Percentiles rank a stretch among this genome's conserved stretches.
These are phyloP conservation scores for Cryptococcus sp. DNA, from an alignment of 1,284 basidiomycete species.

Conservation along the genomic window DNA sequence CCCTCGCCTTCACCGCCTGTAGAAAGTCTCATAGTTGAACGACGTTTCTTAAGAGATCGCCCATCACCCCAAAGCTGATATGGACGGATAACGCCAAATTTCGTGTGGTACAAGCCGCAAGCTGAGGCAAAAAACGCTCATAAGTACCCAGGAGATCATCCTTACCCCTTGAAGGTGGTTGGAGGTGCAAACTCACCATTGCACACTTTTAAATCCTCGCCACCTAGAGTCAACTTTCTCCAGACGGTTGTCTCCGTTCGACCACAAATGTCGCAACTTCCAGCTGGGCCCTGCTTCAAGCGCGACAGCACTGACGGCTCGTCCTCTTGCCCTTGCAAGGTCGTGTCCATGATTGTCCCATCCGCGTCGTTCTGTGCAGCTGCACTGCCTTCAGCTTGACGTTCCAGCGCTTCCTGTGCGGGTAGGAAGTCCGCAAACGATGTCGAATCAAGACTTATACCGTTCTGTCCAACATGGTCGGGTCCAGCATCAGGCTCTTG, in stretches of 20 bases:
- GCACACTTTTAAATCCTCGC: slow-evolving; percentile 43
- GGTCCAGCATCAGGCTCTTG: slow-evolving; percentile 2
- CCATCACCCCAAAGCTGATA: slow-evolving; percentile 51
- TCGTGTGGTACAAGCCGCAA: slow-evolving; percentile 47
- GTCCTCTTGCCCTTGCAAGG: background rate
- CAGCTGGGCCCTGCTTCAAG: slow-evolving; percentile 41
- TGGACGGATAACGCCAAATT: slow-evolving; percentile 48
- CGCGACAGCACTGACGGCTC: slow-evolving; percentile 31
- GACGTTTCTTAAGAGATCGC: slow-evolving; percentile 42
- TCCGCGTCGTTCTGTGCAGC: background rate
- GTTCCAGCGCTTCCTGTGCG: slow-evolving; percentile 17
- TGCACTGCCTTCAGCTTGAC: slow-evolving; percentile 6
- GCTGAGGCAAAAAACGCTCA: slow-evolving; percentile 21
- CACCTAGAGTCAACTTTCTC: slow-evolving; percentile 40
- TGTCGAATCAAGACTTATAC: slow-evolving; percentile 21
- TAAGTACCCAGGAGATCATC: background rate
- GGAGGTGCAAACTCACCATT: slow-evolving; percentile 37
- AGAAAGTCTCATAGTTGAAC: slow-evolving; percentile 9
- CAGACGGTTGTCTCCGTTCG: slow-evolving; percentile 49
- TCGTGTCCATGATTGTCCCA: background rate
- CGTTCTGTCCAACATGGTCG: background rate
- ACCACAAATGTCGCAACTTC: slow-evolving; percentile 48
- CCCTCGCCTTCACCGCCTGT: background rate
- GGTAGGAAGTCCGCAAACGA: slow-evolving; percentile 39
- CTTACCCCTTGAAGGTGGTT: background rate